Conservation (phyloP, 441 rosid genomes). For the Populus hybrid region DNA sequence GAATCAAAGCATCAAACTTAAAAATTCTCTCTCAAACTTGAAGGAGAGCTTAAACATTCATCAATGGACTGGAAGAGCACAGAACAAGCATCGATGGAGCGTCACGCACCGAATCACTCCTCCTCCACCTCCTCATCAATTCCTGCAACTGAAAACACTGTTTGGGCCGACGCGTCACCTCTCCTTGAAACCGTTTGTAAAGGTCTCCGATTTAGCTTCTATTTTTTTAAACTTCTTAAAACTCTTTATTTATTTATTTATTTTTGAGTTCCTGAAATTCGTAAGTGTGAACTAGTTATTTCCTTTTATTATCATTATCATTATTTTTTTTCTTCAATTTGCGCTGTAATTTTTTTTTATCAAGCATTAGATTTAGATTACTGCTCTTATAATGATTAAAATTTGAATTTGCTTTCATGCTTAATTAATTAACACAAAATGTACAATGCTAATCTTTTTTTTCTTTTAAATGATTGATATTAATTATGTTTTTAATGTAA, state of each 20-base stretch:
- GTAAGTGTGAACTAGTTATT: not conserved
- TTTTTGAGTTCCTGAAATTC: not conserved
- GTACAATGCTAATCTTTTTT: not conserved
- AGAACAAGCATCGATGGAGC: conserved; percentile 39
- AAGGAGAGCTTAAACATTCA: not conserved
- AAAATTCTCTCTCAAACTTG: not conserved
- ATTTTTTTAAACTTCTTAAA: not conserved
- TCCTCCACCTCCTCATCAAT: conserved; percentile 28
- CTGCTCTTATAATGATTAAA: not conserved
- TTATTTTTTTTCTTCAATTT: too few species aligned
- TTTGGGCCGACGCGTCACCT: conserved; percentile 89
- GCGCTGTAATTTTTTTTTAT: not conserved
- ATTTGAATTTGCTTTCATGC: not conserved
- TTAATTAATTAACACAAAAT: not conserved
- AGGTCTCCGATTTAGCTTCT: conserved; percentile 36
- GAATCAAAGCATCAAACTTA: not conserved
- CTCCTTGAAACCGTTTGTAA: conserved; percentile 73
- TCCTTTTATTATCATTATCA: not conserved
- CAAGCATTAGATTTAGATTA: not conserved
- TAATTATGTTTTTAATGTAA: not conserved
- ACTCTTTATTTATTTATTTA: not conserved
- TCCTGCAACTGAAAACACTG: conserved; percentile 62
- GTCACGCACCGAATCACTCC: conserved; percentile 30
- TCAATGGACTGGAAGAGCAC: conserved; percentile 14
- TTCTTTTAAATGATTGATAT: not conserved